A percentile compares a stretch with the other conserved stretches of the same genome.
Conservation (phyloP, 495 filamentous ascomycete species). For the Penicillium odoratum region DNA sequence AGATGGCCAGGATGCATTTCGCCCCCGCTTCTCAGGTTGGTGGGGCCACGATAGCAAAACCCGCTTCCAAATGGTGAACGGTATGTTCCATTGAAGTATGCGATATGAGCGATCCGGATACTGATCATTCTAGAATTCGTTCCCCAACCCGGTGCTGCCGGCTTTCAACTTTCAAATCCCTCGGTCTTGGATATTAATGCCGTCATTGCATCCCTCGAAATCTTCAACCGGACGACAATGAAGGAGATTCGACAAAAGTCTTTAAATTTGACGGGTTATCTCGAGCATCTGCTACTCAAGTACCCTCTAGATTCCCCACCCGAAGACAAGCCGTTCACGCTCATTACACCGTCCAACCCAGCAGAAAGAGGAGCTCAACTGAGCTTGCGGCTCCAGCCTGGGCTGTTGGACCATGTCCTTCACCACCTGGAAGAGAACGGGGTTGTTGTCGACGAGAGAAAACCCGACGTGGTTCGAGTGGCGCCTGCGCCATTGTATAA, state of each 20-base stretch:
- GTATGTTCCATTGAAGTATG: constrained; percentile 27
- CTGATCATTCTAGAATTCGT: constrained; percentile 54
- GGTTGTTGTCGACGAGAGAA: constrained; percentile 84
- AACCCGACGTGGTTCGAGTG: constrained; percentile 88
- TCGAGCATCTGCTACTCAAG: constrained; percentile 66
- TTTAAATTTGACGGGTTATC: constrained; percentile 71
- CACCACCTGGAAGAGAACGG: constrained; percentile 63
- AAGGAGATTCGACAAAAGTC: constrained; percentile 70
- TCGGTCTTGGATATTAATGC: constrained; percentile 61
- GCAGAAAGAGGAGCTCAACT: constrained; percentile 82
- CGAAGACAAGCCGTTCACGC: constrained; percentile 56
- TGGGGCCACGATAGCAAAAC: constrained; percentile 80
- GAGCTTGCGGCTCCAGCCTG: constrained; percentile 66
- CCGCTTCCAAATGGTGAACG: constrained; percentile 76
- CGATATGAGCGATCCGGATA: not conserved
- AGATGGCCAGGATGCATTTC: constrained; percentile 40
- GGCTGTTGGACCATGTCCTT: constrained; percentile 70
- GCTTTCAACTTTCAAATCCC: constrained; percentile 64
- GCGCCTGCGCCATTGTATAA: constrained; percentile 92
- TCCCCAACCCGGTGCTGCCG: constrained; percentile 64
- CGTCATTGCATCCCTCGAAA: constrained; percentile 71
- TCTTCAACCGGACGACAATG: constrained; percentile 78
- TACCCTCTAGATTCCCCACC: constrained; percentile 37
- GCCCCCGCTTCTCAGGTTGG: constrained; percentile 76
- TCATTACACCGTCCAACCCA: constrained; percentile 79